These are phyloP conservation scores for Sarocladiaceae sp. DNA, from an alignment of 2,329 filamentous ascomycete genomes.

Conservation along the genomic window DNA sequence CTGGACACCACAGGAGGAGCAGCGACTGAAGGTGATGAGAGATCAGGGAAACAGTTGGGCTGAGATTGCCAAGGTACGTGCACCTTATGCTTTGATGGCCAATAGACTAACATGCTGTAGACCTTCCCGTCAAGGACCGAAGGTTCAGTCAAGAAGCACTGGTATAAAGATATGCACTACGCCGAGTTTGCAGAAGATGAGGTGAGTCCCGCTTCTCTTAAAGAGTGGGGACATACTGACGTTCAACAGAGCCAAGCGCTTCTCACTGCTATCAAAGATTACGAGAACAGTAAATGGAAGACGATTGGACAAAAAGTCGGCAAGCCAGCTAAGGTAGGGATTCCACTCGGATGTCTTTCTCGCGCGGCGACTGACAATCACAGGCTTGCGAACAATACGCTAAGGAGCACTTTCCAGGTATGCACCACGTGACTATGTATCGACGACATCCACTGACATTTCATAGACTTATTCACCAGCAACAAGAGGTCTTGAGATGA, in stretches of 20 bases:
- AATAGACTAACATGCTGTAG: slow-evolving; percentile 36
- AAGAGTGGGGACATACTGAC: not conserved
- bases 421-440: slow-evolving; percentile 8
- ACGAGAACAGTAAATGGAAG: slow-evolving; percentile 99
- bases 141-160: slow-evolving; percentile 98
- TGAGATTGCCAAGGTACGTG: slow-evolving; percentile 96
- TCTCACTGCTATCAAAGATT: slow-evolving; percentile 94
- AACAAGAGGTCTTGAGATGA: too few species aligned
- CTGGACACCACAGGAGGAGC: slow-evolving; percentile 93
- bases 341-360: slow-evolving; percentile 3
- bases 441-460: not conserved
- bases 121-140: slow-evolving; percentile 91
- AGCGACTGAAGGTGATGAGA: slow-evolving; percentile 88
- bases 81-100: slow-evolving; percentile 16
- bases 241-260: slow-evolving; percentile 64
- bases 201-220: slow-evolving; percentile 47
- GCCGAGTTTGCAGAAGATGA: slow-evolving; percentile 97
- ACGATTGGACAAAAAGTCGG: slow-evolving; percentile 93
- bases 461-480: not conserved
- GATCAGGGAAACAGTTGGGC: slow-evolving; percentile 94
- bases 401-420: slow-evolving; percentile 29
- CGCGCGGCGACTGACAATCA: not conserved
- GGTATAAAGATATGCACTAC: slow-evolving; percentile 99
- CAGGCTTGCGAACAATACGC: slow-evolving; percentile 53
- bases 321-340: slow-evolving; percentile 78